Evolutionary conservation across 1,284 basidiomycete genomes (phyloP), one percentile per base, ranked within the genome.

Genomic region (Microbotryum lychnidis-dioicae): DNA sequence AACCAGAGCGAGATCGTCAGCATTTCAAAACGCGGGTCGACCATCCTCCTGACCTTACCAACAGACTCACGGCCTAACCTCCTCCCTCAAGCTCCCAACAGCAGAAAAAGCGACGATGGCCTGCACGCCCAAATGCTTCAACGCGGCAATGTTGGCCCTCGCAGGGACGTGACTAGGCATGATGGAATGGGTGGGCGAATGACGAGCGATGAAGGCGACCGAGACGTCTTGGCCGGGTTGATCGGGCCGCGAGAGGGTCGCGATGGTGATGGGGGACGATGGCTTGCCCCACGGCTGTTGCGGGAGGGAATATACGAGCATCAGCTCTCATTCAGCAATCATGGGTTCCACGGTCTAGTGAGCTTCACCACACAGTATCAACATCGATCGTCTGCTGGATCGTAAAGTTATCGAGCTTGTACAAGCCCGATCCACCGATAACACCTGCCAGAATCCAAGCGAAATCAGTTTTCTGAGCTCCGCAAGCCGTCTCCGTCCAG

Each of bases 81-180:
- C 91, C 76, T 98, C 94, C 51, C 91, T 82, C 49, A 98, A 82
- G n/a, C 89, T 92, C 45, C 94, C 94, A 50, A 98, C 94, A 9
- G 94, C 94, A 20, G 87, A 89, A 80, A 98, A 98, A 2, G 93
- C 91, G 64, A 97, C 80, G 71, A 98, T 84, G 48, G 86, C 87
- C 64, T 86, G 83, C 18, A 91, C 89, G 56, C 94, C 94, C 66
- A 98, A 80, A 56, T 84, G 85, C 78, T 97, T 97, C 70, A 97
- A 82, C 0, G 93, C 93, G 18, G 93, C 88, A 73, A 97, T 93
- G 80, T 98, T 97, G 67, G 93, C 94, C 56, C 89, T 84, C 2
- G 80, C 78, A 47, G 91, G 91, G 1, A 97, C 87, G 50, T 81
- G 76, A 16, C 88, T 86, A 3, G 91, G 91, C 21, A 82, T 76